Percentiles rank a stretch among this genome's conserved stretches.
phyloP scores from a whole-genome alignment of 2,329 filamentous ascomycete species.

The Nemania sp. region DNA sequence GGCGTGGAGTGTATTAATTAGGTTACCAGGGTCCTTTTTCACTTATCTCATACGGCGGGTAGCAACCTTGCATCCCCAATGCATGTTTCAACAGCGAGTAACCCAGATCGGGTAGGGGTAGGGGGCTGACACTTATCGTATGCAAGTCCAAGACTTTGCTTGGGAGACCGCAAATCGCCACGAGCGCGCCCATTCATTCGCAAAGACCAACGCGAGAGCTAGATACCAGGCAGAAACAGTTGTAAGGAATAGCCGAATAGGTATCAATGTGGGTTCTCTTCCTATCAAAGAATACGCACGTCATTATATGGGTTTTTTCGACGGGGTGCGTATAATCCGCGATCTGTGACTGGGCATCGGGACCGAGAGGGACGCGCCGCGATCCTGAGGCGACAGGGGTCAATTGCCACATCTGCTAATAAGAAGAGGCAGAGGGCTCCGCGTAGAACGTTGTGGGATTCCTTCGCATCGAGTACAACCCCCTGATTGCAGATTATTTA shows the following conservation, averaged over 20 bases:
- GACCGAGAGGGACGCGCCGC: slow-evolving; percentile 23
- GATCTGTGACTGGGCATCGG: slow-evolving; percentile 19
- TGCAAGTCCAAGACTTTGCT: slow-evolving; percentile 13
- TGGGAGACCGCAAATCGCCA: slow-evolving; percentile 1
- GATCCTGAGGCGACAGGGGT: slow-evolving; percentile 22
- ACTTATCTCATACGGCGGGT: slow-evolving; percentile 26
- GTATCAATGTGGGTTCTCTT: slow-evolving; percentile 1
- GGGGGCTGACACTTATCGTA: slow-evolving; percentile 27
- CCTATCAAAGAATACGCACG: background rate
- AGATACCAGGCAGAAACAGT: background rate
- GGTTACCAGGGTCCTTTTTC: slow-evolving; percentile 11
- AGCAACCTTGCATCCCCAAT: slow-evolving; percentile 30
- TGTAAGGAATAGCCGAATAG: background rate
- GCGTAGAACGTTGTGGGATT: slow-evolving; percentile 14
- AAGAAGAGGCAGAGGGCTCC: slow-evolving; percentile 8
- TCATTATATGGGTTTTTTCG: slow-evolving; percentile 11
- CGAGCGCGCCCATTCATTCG: slow-evolving; percentile 2
- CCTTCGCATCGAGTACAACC: slow-evolving; percentile 9
- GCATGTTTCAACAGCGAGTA: slow-evolving; percentile 26
- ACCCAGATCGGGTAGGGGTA: slow-evolving; percentile 31
- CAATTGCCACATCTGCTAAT: slow-evolving; percentile 8
- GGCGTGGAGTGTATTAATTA: slow-evolving; percentile 12
- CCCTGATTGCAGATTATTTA: slow-evolving; percentile 20
- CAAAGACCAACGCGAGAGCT: slow-evolving; percentile 1
- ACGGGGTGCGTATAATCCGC: background rate